A percentile compares a stretch with the other conserved stretches of the same genome.
These are phyloP conservation scores for Lactarius evosmus DNA, from an alignment of 768 basidiomycete genomes.

Conservation along the genomic window DNA sequence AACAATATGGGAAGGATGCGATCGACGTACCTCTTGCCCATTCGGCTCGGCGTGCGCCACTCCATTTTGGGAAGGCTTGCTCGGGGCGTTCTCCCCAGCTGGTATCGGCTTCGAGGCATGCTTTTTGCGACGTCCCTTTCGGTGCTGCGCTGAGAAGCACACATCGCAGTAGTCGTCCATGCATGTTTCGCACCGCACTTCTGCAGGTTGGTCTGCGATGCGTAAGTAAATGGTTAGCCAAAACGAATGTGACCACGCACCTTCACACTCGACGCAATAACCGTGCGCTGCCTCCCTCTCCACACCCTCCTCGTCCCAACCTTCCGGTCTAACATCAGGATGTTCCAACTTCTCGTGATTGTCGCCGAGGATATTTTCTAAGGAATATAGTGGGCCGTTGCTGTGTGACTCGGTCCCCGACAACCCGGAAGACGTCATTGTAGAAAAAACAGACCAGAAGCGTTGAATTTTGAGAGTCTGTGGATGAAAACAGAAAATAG, in stretches of 20 bases:
- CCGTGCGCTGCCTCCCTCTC: conserved; percentile 52
- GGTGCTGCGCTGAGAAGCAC: conserved; percentile 80
- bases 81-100: conserved; percentile 25
- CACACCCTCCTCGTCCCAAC: conserved; percentile 66
- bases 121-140: conserved; percentile 72
- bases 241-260: conserved; percentile 39
- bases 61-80: conserved; percentile 26
- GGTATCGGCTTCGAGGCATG: conserved; percentile 53
- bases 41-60: conserved; percentile 30
- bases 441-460: conserved; percentile 4
- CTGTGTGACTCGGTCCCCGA: conserved; percentile 14
- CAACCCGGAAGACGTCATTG: conserved; percentile 16
- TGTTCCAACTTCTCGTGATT: conserved; percentile 64
- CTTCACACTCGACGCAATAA: conserved; percentile 84
- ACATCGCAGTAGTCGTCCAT: conserved; percentile 77
- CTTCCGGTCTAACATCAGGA: conserved; percentile 44
- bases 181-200: conserved; percentile 69
- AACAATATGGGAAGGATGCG: conserved; percentile 24
- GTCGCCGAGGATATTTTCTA: conserved; percentile 66
- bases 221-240: not conserved
- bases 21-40: conserved; percentile 22
- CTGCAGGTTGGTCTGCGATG: conserved; percentile 73
- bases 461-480: conserved; percentile 14
- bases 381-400: conserved; percentile 44
- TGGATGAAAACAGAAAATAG: not conserved